Evolutionary conservation across 2,329 filamentous ascomycete genomes (phyloP).

Genomic region (Fusarium sp.): DNA sequence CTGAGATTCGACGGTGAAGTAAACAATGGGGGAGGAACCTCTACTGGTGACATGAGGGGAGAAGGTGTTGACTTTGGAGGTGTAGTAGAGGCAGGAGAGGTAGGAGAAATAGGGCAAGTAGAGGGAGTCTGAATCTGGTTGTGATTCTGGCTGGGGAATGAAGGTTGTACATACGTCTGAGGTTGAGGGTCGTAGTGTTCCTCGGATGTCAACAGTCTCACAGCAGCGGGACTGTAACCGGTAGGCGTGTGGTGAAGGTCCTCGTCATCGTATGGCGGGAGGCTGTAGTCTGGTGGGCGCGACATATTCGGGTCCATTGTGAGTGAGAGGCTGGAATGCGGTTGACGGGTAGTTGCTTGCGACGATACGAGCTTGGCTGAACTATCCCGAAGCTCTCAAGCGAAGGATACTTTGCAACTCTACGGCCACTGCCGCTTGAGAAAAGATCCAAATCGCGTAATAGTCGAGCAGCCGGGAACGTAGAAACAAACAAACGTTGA

Average conservation of each 20-base stretch:
- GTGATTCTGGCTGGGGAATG: slow-evolving; percentile 24
- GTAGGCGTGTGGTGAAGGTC: slow-evolving; percentile 57
- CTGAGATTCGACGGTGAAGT: slow-evolving; percentile 10
- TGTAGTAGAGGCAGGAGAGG: slow-evolving; percentile 5
- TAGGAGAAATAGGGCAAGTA: slow-evolving; percentile 8
- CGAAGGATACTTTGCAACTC: slow-evolving; percentile 20
- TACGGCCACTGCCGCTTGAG: slow-evolving; percentile 39
- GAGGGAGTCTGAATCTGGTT: slow-evolving; percentile 8
- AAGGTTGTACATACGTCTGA: slow-evolving; percentile 65
- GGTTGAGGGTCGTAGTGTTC: slow-evolving; percentile 61
- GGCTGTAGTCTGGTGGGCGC: slow-evolving; percentile 67
- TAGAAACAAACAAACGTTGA: slow-evolving; percentile 1
- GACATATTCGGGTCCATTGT: slow-evolving; percentile 64
- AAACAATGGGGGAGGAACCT: slow-evolving; percentile 25
- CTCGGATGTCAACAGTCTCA: slow-evolving; percentile 72
- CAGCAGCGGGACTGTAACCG: slow-evolving; percentile 62
- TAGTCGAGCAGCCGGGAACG: not conserved
- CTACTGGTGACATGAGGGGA: slow-evolving; percentile 31
- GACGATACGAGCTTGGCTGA: slow-evolving; percentile 22
- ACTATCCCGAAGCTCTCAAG: slow-evolving; percentile 13
- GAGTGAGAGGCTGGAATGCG: slow-evolving; percentile 46
- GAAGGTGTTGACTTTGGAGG: slow-evolving; percentile 23
- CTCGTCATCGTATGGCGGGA: slow-evolving; percentile 68
- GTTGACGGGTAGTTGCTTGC: slow-evolving; percentile 33
- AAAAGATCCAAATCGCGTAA: not conserved